Evolutionary conservation across 257 asterid genomes (phyloP).

Genomic region (Rehmannia glutinosa): DNA sequence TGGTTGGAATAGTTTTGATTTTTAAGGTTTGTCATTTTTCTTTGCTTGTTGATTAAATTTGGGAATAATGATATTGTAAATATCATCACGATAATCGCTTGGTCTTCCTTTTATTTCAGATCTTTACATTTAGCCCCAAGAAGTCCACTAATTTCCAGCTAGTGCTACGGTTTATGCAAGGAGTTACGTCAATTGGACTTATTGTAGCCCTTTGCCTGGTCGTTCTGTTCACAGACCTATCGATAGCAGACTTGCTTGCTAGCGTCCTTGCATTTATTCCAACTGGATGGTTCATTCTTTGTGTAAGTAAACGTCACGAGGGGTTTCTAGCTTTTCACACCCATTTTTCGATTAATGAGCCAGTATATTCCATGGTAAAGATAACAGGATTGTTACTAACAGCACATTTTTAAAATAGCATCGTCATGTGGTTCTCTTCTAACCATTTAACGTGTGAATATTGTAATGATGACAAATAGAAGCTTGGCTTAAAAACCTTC

Average conservation of each 20-base stretch:
- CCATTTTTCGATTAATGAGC: background rate
- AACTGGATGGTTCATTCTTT: conserved; percentile 88
- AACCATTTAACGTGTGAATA: too few relatives aligned
- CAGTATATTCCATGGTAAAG: background rate
- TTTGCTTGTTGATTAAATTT: background rate
- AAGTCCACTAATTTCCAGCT: conserved; percentile 85
- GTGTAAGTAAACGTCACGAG: conserved; percentile 48
- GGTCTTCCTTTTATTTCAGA: conserved; percentile 37
- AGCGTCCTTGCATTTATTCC: conserved; percentile 95
- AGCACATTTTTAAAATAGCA: background rate
- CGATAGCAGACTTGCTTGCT: conserved; percentile 82
- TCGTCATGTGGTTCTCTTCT: background rate
- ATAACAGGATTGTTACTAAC: background rate
- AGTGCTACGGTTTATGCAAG: conserved; percentile 92
- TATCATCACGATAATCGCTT: background rate
- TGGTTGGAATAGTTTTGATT: conserved; percentile 71
- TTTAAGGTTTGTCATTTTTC: conserved; percentile 61
- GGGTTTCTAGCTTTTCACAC: conserved; percentile 5
- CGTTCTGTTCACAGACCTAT: conserved; percentile 55
- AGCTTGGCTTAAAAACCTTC: background rate
- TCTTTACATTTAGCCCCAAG: conserved; percentile 79
- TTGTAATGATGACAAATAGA: background rate
- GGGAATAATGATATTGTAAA: background rate
- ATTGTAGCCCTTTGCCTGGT: conserved; percentile 75
- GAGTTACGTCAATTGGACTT: conserved; percentile 77